Percentiles rank a stretch among this genome's conserved stretches.
Conservation (phyloP, 2,329 filamentous ascomycete genomes). For the Ambrosiella xylebori region DNA sequence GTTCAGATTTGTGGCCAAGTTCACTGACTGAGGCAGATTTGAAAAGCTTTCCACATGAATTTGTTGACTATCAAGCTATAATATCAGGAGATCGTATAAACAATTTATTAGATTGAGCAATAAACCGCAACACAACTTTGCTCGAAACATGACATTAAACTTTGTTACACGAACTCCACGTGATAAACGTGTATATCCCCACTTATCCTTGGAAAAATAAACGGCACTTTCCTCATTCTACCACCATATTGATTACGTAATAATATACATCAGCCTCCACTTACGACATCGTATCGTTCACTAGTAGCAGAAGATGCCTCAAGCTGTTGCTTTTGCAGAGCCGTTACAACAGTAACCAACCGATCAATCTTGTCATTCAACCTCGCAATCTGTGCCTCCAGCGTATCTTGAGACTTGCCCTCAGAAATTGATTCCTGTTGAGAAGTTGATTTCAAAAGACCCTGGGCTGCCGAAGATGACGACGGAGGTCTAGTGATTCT, state of each 20-base stretch:
- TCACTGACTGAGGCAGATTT: neutral
- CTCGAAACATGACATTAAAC: no score
- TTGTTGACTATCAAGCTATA: neutral
- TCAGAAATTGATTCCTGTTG: constrained; percentile 16
- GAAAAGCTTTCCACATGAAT: neutral
- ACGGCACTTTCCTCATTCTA: neutral
- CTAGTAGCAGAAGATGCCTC: constrained; percentile 10
- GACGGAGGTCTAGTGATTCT: neutral
- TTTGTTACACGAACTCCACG: neutral
- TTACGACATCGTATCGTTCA: neutral
- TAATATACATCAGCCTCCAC: neutral
- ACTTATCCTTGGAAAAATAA: neutral
- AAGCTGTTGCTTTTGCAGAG: constrained; percentile 25
- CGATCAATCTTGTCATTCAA: constrained; percentile 41
- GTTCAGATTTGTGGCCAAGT: neutral
- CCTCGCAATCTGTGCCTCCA: constrained; percentile 37
- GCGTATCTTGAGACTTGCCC: constrained; percentile 19
- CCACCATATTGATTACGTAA: neutral
- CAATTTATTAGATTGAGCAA: no score
- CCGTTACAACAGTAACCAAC: constrained; percentile 34
- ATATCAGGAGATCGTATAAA: neutral
- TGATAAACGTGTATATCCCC: neutral
- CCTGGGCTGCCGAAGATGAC: neutral
- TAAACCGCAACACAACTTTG: no score
- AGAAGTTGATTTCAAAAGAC: neutral